These are phyloP conservation scores for Apiotrichum porosum DNA, from an alignment of 1,284 basidiomycete species.

Conservation along the genomic window DNA sequence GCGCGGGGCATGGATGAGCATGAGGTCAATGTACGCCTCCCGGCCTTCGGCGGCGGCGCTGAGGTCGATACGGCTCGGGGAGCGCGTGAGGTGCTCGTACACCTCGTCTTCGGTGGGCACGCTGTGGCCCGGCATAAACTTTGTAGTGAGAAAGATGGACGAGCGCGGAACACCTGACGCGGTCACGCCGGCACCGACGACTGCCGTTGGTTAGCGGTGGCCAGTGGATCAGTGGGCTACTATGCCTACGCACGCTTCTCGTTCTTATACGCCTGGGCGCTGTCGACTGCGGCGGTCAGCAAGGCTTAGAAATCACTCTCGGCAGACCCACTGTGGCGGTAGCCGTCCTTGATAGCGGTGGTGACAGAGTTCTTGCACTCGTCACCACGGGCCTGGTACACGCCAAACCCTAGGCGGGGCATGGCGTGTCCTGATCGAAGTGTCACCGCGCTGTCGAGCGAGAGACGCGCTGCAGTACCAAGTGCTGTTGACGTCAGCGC, in stretches of 20 bases:
- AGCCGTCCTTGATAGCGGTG: slow-evolving; percentile 68
- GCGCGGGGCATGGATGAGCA: slow-evolving; percentile 60
- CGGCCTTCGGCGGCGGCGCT: slow-evolving; percentile 2
- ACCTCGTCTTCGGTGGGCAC: slow-evolving; percentile 51
- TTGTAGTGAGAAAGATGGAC: slow-evolving; percentile 54
- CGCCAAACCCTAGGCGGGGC: slow-evolving; percentile 75
- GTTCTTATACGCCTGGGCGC: slow-evolving; percentile 67
- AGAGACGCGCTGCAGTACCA: slow-evolving; percentile 15
- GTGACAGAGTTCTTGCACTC: slow-evolving; percentile 58
- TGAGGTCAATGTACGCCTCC: slow-evolving; percentile 63
- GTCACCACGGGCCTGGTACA: slow-evolving; percentile 63
- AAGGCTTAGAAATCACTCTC: not conserved
- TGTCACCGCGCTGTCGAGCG: slow-evolving; percentile 32
- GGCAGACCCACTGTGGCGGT: slow-evolving; percentile 54
- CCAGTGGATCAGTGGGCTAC: too few species aligned
- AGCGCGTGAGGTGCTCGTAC: slow-evolving; percentile 21
- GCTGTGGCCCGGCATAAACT: slow-evolving; percentile 56
- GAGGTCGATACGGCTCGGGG: slow-evolving; percentile 19
- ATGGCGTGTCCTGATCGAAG: slow-evolving; percentile 50
- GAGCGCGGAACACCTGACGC: slow-evolving; percentile 31
- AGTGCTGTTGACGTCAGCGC: not conserved
- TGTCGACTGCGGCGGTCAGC: slow-evolving; percentile 26
- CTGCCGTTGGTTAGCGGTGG: too few species aligned
- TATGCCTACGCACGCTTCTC: slow-evolving; percentile 62
- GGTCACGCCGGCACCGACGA: slow-evolving; percentile 27